Conservation (phyloP, 352 stramenopile species). For the Pythium phragmitis region DNA sequence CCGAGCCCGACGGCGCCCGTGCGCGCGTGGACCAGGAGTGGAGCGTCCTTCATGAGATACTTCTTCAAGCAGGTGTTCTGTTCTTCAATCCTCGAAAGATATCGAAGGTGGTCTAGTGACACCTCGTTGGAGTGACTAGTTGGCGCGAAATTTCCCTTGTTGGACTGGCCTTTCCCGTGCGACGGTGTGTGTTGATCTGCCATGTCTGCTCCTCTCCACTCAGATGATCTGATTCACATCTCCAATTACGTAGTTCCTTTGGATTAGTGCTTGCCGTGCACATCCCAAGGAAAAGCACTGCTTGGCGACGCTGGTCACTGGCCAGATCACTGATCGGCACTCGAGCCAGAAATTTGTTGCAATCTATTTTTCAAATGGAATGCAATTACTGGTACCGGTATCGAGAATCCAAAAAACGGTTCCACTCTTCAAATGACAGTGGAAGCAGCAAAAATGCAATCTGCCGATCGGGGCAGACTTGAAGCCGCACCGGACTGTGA, state of each 20-base stretch:
- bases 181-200: slow-evolving; percentile 5
- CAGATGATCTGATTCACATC: background rate
- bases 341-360: background rate
- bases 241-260: too few relatives aligned
- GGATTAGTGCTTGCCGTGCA: background rate
- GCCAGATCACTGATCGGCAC: background rate
- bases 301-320: too few relatives aligned
- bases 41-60: background rate
- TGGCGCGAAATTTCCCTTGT: slow-evolving; percentile 18
- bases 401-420: background rate
- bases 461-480: too few relatives aligned
- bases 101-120: slow-evolving; percentile 15
- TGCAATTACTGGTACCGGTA: background rate
- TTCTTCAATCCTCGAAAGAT: slow-evolving; percentile 7
- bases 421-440: background rate
- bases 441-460: too few relatives aligned
- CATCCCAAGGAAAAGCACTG: too few relatives aligned
- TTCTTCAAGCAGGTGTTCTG: too few relatives aligned
- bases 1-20: slow-evolving; percentile 33
- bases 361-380: too few relatives aligned
- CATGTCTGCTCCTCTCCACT: slow-evolving; percentile 14
- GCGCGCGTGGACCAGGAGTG: slow-evolving; percentile 10
- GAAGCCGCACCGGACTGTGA: background rate
- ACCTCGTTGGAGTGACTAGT: slow-evolving; percentile 17
- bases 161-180: slow-evolving; percentile 18